Evolutionary conservation across 2,329 filamentous ascomycete species (phyloP).

Genomic region (Claviceps fusiformis): DNA sequence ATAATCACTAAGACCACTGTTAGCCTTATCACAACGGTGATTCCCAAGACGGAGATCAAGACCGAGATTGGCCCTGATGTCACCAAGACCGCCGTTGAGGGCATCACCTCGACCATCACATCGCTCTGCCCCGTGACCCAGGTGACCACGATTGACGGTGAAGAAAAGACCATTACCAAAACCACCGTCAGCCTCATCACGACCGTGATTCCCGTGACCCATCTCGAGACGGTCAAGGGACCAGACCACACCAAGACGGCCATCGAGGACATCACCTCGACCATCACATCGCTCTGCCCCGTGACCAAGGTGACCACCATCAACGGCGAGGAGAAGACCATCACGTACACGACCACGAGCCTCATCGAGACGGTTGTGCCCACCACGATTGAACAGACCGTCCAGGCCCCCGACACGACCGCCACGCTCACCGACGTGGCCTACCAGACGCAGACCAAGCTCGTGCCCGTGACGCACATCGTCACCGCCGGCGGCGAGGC

Average conservation of each 20-base stretch:
- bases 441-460: conserved; percentile 29
- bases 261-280: conserved; percentile 24
- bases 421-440: conserved; percentile 8
- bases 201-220: conserved; percentile 4
- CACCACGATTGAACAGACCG: conserved; percentile 23
- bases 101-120: conserved; percentile 27
- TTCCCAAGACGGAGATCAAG: conserved; percentile 16
- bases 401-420: conserved; percentile 4
- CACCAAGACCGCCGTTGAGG: conserved; percentile 19
- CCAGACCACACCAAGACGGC: conserved; percentile 21
- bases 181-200: conserved; percentile 13
- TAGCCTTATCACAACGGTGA: conserved; percentile 15
- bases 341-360: conserved; percentile 25
- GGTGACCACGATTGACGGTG: conserved; percentile 17
- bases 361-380: conserved; percentile 19
- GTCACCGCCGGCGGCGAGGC: conserved; percentile 21
- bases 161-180: conserved; percentile 11
- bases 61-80: conserved; percentile 18
- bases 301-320: conserved; percentile 31
- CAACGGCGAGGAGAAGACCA: conserved; percentile 23
- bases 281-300: conserved; percentile 29
- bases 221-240: conserved; percentile 12
- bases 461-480: conserved; percentile 17
- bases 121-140: conserved; percentile 27
- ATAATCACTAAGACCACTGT: conserved; percentile 13